Evolutionary conservation across 306 rosid species (phyloP).

Genomic region (Medicago ruthenica): DNA sequence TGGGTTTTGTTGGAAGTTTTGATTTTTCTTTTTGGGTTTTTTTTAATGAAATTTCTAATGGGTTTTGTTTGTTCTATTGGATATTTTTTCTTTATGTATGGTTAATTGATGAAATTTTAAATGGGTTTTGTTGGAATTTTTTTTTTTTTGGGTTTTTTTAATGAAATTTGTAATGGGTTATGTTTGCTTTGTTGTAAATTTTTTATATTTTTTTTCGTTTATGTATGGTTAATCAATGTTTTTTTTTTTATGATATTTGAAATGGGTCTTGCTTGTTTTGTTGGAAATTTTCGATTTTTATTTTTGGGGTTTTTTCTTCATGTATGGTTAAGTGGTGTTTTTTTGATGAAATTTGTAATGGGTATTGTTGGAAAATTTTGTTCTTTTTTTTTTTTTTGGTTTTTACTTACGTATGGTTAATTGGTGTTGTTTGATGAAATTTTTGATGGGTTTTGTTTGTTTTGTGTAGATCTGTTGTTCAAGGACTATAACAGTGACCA

Average conservation of each 20-base stretch:
- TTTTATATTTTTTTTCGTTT: too few relatives aligned
- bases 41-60: too few relatives aligned
- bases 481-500: conserved; percentile 93
- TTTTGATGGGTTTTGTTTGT: conserved; percentile 34
- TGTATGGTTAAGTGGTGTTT: neutral
- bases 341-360: neutral
- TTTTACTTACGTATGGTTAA: neutral
- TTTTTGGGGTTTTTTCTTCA: neutral
- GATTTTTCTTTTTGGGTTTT: neutral
- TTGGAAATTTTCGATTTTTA: neutral
- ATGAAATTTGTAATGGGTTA: too few relatives aligned
- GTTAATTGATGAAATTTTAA: neutral
- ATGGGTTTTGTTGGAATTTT: neutral
- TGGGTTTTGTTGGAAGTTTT: neutral
- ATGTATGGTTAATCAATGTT: neutral
- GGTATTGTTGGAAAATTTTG: neutral
- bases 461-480: conserved; percentile 74
- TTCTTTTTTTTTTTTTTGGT: neutral
- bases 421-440: conserved; percentile 35
- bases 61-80: too few relatives aligned
- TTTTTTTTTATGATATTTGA: neutral
- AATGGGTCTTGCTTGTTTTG: neutral
- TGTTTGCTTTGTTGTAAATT: too few relatives aligned
- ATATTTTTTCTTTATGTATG: too few relatives aligned
- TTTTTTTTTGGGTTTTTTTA: too few relatives aligned